Conservation (phyloP, 2,329 filamentous ascomycete genomes). For the Aspergillus caelatus region DNA sequence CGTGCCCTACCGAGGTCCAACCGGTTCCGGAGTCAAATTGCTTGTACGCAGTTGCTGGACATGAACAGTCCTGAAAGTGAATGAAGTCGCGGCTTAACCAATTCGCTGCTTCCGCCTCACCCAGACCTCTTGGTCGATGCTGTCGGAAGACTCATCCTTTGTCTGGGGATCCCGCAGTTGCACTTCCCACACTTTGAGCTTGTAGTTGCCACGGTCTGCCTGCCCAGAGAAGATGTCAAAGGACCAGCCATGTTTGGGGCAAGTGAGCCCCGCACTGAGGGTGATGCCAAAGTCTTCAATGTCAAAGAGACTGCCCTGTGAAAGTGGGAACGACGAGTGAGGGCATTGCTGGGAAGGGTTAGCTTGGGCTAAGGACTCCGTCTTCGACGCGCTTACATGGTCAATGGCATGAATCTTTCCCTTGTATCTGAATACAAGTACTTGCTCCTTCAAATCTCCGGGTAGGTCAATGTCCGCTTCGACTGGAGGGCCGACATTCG, state of each 20-base stretch:
- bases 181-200: constrained; percentile 65
- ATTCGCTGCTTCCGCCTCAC: constrained; percentile 39
- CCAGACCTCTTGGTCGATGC: constrained; percentile 35
- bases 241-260: constrained; percentile 71
- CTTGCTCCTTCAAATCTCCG: constrained; percentile 58
- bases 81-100: constrained; percentile 18
- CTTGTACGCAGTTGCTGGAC: neutral
- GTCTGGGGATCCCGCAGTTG: constrained; percentile 49
- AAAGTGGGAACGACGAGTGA: constrained; percentile 68
- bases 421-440: constrained; percentile 66
- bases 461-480: constrained; percentile 38
- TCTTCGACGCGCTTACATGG: constrained; percentile 53
- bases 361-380: neutral
- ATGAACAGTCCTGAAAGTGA: neutral
- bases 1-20: neutral
- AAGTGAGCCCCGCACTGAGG: constrained; percentile 59
- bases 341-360: constrained; percentile 60
- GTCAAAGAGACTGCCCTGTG: constrained; percentile 65
- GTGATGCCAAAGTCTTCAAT: constrained; percentile 69
- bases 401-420: constrained; percentile 69
- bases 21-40: neutral
- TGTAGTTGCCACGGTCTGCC: constrained; percentile 65
- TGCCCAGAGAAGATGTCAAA: constrained; percentile 69
- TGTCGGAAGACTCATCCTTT: constrained; percentile 1
- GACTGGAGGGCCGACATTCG: constrained; percentile 35